Evolutionary conservation across 2,329 filamentous ascomycete species (phyloP).

Genomic region (Scorias spongiosa): DNA sequence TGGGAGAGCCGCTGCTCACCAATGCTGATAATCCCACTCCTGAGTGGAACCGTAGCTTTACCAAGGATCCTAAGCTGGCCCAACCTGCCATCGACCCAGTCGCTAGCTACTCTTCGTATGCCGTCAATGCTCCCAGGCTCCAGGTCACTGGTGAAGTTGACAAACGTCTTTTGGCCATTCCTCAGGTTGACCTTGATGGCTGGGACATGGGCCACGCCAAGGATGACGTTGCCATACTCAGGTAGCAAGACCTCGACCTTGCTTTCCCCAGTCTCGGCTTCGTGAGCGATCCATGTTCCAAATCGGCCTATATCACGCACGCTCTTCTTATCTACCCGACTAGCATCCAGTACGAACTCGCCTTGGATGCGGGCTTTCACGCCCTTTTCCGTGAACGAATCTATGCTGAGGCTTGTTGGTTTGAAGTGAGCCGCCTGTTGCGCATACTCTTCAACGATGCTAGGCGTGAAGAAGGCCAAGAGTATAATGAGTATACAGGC

Average conservation of each 20-base stretch:
- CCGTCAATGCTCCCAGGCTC: slow-evolving; percentile 61
- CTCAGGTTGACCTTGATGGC: slow-evolving; percentile 60
- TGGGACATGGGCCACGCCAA: slow-evolving; percentile 66
- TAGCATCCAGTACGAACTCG: slow-evolving; percentile 65
- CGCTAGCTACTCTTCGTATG: slow-evolving; percentile 66
- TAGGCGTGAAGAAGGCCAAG: slow-evolving; percentile 67
- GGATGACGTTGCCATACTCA: slow-evolving; percentile 60
- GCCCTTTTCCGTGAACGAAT: slow-evolving; percentile 66
- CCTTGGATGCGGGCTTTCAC: slow-evolving; percentile 68
- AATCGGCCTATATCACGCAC: slow-evolving; percentile 62
- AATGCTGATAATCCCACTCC: slow-evolving; percentile 63
- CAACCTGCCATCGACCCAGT: slow-evolving; percentile 73
- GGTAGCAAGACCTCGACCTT: slow-evolving; percentile 66
- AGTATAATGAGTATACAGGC: slow-evolving; percentile 54
- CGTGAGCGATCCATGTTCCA: slow-evolving; percentile 63
- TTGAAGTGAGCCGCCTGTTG: slow-evolving; percentile 69
- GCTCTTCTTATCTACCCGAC: slow-evolving; percentile 53
- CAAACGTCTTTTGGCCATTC: slow-evolving; percentile 58
- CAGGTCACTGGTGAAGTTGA: slow-evolving; percentile 69
- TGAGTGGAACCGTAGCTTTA: slow-evolving; percentile 56
- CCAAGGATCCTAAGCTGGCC: slow-evolving; percentile 56
- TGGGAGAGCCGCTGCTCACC: slow-evolving; percentile 64
- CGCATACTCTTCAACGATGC: slow-evolving; percentile 70
- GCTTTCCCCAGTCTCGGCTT: slow-evolving; percentile 59
- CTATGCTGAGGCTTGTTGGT: slow-evolving; percentile 69